A percentile compares a stretch with the other conserved stretches of the same genome.
phyloP scores from a whole-genome alignment of 192 early-diverging fungal genomes.

The Coemansia sp. region DNA sequence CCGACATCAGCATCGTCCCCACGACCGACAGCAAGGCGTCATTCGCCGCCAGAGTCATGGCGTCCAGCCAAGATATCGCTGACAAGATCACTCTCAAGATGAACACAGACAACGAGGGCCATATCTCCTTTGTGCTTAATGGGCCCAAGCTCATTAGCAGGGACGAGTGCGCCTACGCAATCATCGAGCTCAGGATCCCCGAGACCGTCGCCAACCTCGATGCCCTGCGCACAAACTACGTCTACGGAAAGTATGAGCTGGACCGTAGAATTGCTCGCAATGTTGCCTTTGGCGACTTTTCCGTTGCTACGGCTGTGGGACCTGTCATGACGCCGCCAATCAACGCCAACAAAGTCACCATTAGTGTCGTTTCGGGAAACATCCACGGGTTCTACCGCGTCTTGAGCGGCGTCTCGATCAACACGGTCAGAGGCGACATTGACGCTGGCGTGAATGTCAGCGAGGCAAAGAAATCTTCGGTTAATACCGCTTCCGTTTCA shows the following conservation, averaged over 20 bases:
- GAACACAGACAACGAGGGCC: constrained; percentile 30
- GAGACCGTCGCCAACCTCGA: constrained; percentile 21
- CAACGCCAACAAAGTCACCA: constrained; percentile 21
- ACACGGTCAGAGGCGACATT: constrained; percentile 41
- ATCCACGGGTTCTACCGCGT: constrained; percentile 39
- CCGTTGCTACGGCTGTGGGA: constrained; percentile 35
- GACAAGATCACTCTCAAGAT: constrained; percentile 34
- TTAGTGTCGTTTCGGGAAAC: constrained; percentile 43
- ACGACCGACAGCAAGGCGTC: constrained; percentile 32
- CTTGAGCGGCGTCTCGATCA: constrained; percentile 21
- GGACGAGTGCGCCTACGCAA: constrained; percentile 45
- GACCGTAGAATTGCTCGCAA: constrained; percentile 32
- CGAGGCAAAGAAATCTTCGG: constrained; percentile 32
- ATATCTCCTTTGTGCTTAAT: constrained; percentile 32
- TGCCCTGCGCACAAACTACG: constrained; percentile 30
- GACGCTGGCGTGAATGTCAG: constrained; percentile 43
- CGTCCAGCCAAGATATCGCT: constrained; percentile 40
- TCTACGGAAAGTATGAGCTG: constrained; percentile 45
- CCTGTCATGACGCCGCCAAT: constrained; percentile 35
- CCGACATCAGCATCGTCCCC: constrained; percentile 35
- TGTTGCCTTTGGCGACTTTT: constrained; percentile 43
- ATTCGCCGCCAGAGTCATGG: constrained; percentile 32
- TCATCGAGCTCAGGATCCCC: constrained; percentile 37
- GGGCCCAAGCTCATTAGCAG: constrained; percentile 46
- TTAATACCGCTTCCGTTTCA: constrained; percentile 36